Base-by-base conservation (phyloP, 176 grass and related monocot genomes). In the Phoenix roebelenii region DNA sequence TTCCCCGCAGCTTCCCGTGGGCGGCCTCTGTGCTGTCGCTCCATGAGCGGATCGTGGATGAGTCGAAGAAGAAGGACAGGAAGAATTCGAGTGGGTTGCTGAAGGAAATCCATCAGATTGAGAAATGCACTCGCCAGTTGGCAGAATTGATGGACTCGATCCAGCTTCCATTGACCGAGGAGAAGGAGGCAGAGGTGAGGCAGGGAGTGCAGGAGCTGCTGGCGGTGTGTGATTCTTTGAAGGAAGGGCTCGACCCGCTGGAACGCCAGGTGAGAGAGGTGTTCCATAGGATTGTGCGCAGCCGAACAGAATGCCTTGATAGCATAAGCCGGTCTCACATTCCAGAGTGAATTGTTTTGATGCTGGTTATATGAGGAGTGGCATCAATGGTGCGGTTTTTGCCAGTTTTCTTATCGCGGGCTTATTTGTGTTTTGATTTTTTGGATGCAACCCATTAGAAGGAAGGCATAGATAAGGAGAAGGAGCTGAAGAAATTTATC, bases 51-150 rank as follows among this genome's bases (percentile, higher is more conserved):
- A 82, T 98, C 48, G 25, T 98, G 4, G 88, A 98, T 0, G 94
- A 98, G 74, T 98, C 81, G 58, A 98, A 93, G 82, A 85, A 59
- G 70, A 98, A 88, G 81, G 94, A 98, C 0, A 80, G 72, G 64
- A 92, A 85, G 79, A 77, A 82, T 57, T 85, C 85, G 0, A 83
- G 70, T 19, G 88, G 88, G 5, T 59, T 93, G 70, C 72, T 98
- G 59, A 93, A 73, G 76, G 94, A 98, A 82, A 98, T 98, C 54
- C 75, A 82, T 58, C 81, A 89, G 66, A 98, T 85, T 3, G 94
- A 98, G 80, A 75, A 78, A 5, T 82, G 72, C 61, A 83, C 78
- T 1, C 83, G 88, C 50, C 70, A 89, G n/a, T 64, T 98, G 59
- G 76, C 81, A 23, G 88, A 98, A 51, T 60, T 85, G 78, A 80